Percentiles rank a stretch among this genome's conserved stretches.
Conservation (phyloP, 164 flowering plant genomes). For the Tinospora cordifolia region DNA sequence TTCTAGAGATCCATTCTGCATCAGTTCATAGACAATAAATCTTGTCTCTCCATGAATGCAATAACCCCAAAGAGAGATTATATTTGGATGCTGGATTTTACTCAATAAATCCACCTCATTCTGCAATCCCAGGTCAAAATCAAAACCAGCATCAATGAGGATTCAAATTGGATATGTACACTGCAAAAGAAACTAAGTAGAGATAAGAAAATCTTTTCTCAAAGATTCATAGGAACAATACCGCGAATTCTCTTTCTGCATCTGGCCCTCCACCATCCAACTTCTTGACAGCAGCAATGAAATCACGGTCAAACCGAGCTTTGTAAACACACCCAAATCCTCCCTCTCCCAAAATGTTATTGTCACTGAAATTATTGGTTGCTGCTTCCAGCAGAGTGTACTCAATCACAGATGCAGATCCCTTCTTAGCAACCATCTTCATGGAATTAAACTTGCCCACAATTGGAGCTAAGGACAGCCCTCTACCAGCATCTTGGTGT, state of each 20-base stretch:
- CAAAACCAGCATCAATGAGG: not conserved
- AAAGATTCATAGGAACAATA: slow-evolving; percentile 11
- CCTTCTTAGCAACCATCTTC: slow-evolving; percentile 40
- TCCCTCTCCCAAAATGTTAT: slow-evolving; percentile 62
- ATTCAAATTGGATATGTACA: not conserved
- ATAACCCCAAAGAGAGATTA: slow-evolving; percentile 65
- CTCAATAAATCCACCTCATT: slow-evolving; percentile 71
- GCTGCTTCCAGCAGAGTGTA: slow-evolving; percentile 54
- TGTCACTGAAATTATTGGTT: slow-evolving; percentile 50
- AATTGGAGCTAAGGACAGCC: slow-evolving; percentile 35
- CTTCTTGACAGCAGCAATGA: slow-evolving; percentile 67
- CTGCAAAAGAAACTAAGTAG: no score
- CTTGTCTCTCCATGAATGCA: slow-evolving; percentile 50
- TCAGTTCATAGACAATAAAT: slow-evolving; percentile 75
- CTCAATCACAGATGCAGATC: slow-evolving; percentile 49
- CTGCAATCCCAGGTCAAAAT: slow-evolving; percentile 35
- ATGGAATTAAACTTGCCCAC: slow-evolving; percentile 39
- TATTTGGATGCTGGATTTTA: slow-evolving; percentile 66
- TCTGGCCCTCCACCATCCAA: slow-evolving; percentile 42
- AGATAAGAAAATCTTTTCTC: not conserved
- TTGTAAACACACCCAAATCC: slow-evolving; percentile 76
- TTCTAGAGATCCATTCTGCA: slow-evolving; percentile 86
- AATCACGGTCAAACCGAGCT: slow-evolving; percentile 49
- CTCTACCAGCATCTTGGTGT: slow-evolving; percentile 40
- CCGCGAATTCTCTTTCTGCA: slow-evolving; percentile 73